These are phyloP conservation scores for Polychaeton citri DNA, from an alignment of 2,329 filamentous ascomycete species.

Conservation along the genomic window DNA sequence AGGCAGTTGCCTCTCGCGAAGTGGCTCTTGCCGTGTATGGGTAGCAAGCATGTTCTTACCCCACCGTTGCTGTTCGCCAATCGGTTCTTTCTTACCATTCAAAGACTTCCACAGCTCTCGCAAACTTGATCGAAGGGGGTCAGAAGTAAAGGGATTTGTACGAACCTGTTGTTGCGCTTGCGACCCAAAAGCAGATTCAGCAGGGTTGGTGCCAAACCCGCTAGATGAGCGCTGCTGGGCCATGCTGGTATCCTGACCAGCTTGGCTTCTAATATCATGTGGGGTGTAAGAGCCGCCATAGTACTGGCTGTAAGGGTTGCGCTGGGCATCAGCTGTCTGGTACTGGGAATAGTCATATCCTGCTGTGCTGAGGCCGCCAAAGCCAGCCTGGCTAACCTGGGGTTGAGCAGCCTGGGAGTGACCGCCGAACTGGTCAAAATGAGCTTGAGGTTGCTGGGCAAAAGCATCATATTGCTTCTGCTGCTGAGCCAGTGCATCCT, in stretches of 20 bases:
- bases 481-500: conserved; percentile 44
- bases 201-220: conserved; percentile 53
- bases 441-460: conserved; percentile 52
- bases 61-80: no score
- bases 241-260: conserved; percentile 46
- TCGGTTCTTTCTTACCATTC: no score
- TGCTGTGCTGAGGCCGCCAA: conserved; percentile 57
- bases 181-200: conserved; percentile 49
- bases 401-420: conserved; percentile 44
- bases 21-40: no score
- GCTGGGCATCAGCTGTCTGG: conserved; percentile 64
- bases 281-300: conserved; percentile 45
- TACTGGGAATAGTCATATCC: conserved; percentile 73
- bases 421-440: conserved; percentile 34
- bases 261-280: conserved; percentile 18
- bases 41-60: no score
- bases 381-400: conserved; percentile 41
- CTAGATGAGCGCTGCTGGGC: conserved; percentile 65
- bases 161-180: conserved; percentile 41
- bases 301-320: conserved; percentile 59
- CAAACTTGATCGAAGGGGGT: no score
- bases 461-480: conserved; percentile 80
- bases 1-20: no score
- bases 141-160: conserved; percentile 10
- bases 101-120: no score